Evolutionary conservation across 306 rosid species (phyloP), one percentile per base, ranked within the genome.

Genomic region (Crataegus laevigata): DNA sequence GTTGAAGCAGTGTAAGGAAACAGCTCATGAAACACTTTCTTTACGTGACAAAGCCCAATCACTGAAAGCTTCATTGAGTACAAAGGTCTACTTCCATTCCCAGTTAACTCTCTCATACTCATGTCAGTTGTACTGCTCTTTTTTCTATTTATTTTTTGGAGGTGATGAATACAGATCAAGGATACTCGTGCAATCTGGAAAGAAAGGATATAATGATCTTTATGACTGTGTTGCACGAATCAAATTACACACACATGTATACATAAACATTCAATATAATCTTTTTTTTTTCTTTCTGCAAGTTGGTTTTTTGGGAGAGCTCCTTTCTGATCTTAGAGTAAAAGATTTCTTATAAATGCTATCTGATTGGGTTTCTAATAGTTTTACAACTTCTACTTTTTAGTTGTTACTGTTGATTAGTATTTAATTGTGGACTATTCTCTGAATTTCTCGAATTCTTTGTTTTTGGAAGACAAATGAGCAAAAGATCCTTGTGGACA

Each of bases 1-100:
- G 74, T 65, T 90, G 80, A 92, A 92, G 82, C 88, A 93, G 70
- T 94, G 99, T 97, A 85, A 92, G 80, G 92, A 92, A 71, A 88
- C 92, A 63, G 93, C 97, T 72, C 90, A 90, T 54, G 96, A 92
- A 75, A 89, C 96, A 40, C 87, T 84, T 50, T 86, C 91, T 34
- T 77, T 90, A 55, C 93, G 91, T 57, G 97, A 90, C 76, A 86
- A 90, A 80, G 87, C 88, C 40, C 84, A 90, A 70, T 83, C 89
- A 55, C 83, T 92, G 22, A 84, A 83, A 88, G 83, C 83, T 70
- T 75, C 63, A 60, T 79, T 90, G 73, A 78, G 76, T 81, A 76
- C 38, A 68, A 94, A 90, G 99, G 99, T 94, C 72, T 68, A 58
- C 52, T 81, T 71, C 43, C 75, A 51, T 58, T 64, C 59, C 66